phyloP scores from a whole-genome alignment of 2,329 filamentous ascomycete species.

The Microsporum ferrugineum region DNA sequence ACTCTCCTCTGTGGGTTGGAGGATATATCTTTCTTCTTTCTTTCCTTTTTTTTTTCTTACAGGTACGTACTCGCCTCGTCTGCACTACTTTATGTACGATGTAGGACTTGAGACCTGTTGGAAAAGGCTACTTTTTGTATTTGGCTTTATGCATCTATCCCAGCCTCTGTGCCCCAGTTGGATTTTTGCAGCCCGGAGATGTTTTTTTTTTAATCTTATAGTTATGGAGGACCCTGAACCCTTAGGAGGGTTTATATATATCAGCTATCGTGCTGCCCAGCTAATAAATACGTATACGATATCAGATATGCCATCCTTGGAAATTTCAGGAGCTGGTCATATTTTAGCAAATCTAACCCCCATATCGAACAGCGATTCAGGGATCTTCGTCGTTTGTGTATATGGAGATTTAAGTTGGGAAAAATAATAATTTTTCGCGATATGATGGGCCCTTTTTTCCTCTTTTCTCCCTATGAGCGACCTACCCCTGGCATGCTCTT shows the following conservation, averaged over 20 bases:
- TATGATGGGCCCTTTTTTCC: not conserved
- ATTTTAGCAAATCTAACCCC: not conserved
- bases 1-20: not conserved
- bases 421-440: not conserved
- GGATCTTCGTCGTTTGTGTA: not conserved
- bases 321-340: not conserved
- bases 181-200: not conserved
- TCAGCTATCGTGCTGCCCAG: not conserved
- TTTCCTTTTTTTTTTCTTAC: not conserved
- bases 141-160: conserved; percentile 4
- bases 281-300: not conserved
- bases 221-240: not conserved
- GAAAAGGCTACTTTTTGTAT: not conserved
- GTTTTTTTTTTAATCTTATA: not conserved
- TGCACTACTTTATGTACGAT: not conserved
- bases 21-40: not conserved
- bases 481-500: not conserved
- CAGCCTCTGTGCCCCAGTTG: not conserved
- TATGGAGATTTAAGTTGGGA: not conserved
- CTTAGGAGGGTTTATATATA: not conserved
- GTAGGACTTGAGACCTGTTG: conserved; percentile 4
- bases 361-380: not conserved
- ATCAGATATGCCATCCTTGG: not conserved
- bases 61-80: not conserved
- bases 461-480: not conserved